Conservation (phyloP, 352 stramenopile genomes). For the Bremia lactucae region DNA sequence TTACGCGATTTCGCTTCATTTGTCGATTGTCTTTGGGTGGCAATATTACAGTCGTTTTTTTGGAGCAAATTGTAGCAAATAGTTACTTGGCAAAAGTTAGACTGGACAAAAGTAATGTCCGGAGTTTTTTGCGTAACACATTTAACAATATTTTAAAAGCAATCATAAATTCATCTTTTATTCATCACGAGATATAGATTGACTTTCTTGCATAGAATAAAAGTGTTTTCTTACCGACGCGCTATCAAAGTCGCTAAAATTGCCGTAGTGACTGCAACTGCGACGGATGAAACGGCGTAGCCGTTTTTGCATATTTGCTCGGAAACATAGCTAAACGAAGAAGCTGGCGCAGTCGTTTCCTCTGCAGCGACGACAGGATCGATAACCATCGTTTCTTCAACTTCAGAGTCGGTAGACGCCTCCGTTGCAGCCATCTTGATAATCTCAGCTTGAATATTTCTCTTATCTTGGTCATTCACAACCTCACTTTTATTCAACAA, state of each 20-base stretch:
- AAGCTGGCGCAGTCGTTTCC: constrained; percentile 9
- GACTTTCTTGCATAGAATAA: neutral
- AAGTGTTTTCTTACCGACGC: constrained; percentile 13
- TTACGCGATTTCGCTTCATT: no score
- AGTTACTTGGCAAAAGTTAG: no score
- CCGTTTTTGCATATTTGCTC: constrained; percentile 17
- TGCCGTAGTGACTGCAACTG: constrained; percentile 15
- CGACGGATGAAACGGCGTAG: constrained; percentile 23
- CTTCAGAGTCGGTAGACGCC: constrained; percentile 7
- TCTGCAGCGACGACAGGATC: constrained; percentile 14
- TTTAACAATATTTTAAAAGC: no score
- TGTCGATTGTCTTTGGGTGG: no score
- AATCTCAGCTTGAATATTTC: neutral
- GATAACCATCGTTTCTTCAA: constrained; percentile 24
- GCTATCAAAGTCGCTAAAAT: constrained; percentile 18
- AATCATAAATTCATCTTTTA: no score
- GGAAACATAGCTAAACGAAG: constrained; percentile 15
- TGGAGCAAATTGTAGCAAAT: no score
- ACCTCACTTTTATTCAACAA: no score
- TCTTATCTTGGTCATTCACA: no score
- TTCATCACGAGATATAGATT: no score
- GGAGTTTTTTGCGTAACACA: no score
- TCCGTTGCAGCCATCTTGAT: neutral
- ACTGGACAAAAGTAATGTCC: no score
- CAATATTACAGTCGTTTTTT: no score